These are phyloP conservation scores for Barnettozyma sucrosica DNA, from an alignment of 805 yeast species.

Conservation along the genomic window DNA sequence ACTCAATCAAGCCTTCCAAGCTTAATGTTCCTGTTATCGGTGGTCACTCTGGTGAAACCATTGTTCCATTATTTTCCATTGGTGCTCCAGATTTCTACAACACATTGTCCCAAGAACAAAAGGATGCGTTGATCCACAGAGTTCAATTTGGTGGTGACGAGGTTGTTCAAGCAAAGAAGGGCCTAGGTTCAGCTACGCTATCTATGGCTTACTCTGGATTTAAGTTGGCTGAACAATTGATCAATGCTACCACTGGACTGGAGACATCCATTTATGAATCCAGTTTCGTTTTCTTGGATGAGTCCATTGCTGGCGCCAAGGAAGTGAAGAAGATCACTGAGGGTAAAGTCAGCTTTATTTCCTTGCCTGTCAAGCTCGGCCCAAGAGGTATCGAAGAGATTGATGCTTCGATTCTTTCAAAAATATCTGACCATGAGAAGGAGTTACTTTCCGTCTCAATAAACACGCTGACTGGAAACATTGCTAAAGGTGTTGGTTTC, in stretches of 20 bases:
- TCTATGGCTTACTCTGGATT: conserved; percentile 87
- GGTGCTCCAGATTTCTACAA: conserved; percentile 37
- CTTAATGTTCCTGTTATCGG: conserved; percentile 67
- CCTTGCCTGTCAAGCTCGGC: conserved; percentile 23
- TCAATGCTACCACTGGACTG: conserved; percentile 47
- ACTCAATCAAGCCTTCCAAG: conserved; percentile 13
- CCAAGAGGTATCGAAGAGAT: conserved; percentile 20
- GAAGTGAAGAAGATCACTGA: conserved; percentile 11
- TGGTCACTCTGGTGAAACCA: conserved; percentile 82
- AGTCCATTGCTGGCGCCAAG: conserved; percentile 22
- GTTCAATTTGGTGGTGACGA: conserved; percentile 88
- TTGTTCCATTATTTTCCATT: conserved; percentile 68
- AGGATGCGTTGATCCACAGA: conserved; percentile 53
- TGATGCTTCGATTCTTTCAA: conserved; percentile 18
- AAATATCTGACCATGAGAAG: conserved; percentile 20
- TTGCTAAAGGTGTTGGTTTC: conserved; percentile 24
- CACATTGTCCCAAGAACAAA: conserved; percentile 17
- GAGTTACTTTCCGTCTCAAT: conserved; percentile 19
- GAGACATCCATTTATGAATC: conserved; percentile 35
- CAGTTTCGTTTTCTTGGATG: conserved; percentile 48
- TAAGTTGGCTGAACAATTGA: conserved; percentile 61
- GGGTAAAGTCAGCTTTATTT: conserved; percentile 14
- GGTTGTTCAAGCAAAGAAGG: conserved; percentile 79
- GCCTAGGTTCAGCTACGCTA: conserved; percentile 80
- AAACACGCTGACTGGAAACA: conserved; percentile 19